Evolutionary conservation across 2,329 filamentous ascomycete genomes (phyloP).

Genomic region (Exophiala bonariae): DNA sequence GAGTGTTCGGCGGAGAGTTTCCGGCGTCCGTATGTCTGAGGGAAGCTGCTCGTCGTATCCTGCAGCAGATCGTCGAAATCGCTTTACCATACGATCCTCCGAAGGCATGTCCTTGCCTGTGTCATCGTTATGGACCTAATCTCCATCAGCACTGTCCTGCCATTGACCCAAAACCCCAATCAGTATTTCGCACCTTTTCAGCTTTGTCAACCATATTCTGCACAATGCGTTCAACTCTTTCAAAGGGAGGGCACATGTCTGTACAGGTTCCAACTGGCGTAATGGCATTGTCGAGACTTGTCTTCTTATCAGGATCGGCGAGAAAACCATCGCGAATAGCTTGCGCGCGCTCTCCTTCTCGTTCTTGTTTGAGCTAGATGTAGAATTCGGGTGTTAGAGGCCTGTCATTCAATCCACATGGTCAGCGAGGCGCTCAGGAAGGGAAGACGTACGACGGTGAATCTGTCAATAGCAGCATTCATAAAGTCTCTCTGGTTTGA

Average conservation of each 20-base stretch:
- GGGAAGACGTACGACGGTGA: constrained; percentile 25
- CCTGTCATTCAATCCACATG: constrained; percentile 17
- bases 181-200: constrained; percentile 59
- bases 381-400: constrained; percentile 26
- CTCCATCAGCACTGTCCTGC: constrained; percentile 4
- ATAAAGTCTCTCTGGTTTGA: constrained; percentile 20
- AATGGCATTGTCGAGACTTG: constrained; percentile 59
- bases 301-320: constrained; percentile 61
- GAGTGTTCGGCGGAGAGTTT: constrained; percentile 45
- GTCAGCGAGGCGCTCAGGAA: constrained; percentile 22
- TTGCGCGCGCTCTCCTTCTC: constrained; percentile 50
- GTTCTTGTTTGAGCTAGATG: constrained; percentile 49
- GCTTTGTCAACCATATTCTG: constrained; percentile 62
- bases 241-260: constrained; percentile 65
- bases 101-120: constrained; percentile 37
- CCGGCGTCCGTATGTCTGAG: constrained; percentile 62
- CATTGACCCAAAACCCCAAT: not conserved
- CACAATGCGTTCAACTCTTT: constrained; percentile 61
- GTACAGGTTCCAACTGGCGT: constrained; percentile 62
- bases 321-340: constrained; percentile 56
- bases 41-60: constrained; percentile 64
- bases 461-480: constrained; percentile 18
- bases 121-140: constrained; percentile 21
- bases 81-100: constrained; percentile 62
- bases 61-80: constrained; percentile 62